Conservation (phyloP, 768 basidiomycete genomes). For the Hortiboletus flavorubellus region DNA sequence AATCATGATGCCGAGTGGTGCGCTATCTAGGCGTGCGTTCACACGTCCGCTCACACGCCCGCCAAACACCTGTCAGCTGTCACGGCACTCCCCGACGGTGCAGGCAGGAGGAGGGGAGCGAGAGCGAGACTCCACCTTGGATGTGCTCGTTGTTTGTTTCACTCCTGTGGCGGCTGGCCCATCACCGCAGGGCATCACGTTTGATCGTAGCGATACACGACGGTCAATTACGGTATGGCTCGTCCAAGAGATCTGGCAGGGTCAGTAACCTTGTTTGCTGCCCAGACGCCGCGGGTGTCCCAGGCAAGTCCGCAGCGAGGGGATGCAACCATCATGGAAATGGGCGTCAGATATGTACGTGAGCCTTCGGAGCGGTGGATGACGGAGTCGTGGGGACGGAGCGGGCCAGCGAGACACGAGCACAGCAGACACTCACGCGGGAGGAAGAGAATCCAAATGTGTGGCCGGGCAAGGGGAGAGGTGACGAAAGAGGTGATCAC, state of each 20-base stretch:
- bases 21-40: background rate
- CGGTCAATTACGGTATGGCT: background rate
- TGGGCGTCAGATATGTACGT: background rate
- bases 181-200: background rate
- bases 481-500: no score
- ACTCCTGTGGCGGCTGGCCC: background rate
- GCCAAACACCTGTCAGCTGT: background rate
- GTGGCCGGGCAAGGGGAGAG: background rate
- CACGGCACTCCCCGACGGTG: no score
- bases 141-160: background rate
- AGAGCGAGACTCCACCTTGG: background rate
- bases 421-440: background rate
- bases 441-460: background rate
- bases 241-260: background rate
- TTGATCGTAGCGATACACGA: slow-evolving; percentile 15
- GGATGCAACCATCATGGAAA: background rate
- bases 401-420: background rate
- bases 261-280: background rate
- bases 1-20: background rate
- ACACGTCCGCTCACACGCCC: background rate
- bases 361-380: background rate
- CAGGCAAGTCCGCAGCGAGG: background rate
- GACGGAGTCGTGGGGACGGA: background rate
- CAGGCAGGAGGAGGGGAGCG: background rate
- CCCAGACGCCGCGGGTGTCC: background rate